Evolutionary conservation across 1,139 yeast genomes (phyloP), one percentile per base, ranked within the genome.

Genomic region (Geotrichum cucujoidarum): DNA sequence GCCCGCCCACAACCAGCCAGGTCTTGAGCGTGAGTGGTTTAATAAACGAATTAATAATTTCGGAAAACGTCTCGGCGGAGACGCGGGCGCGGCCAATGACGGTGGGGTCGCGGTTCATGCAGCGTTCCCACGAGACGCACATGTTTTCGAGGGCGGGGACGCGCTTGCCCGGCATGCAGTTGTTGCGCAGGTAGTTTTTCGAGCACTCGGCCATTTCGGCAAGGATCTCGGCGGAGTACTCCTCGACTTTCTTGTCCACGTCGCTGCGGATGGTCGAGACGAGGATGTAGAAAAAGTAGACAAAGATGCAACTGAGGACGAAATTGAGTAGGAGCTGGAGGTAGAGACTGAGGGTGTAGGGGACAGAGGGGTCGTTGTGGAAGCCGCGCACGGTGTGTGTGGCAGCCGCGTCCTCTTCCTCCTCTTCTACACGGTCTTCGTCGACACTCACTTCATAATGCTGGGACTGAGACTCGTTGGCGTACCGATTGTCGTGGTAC

Each of bases 21-120:
- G 92, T 73, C 62, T 84, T 87, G 82, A 88, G 80, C 35, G 84
- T 78, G 38, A 88, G 79, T 1, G 88, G 89, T 50, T 75, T 77
- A 34, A 87, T 69, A 56, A 88, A 84, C 1, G 90, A 83, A 63
- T 87, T 84, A 42, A 88, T 72, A 17, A 87, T 83, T 53, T 83
- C 90, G 1, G 94, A 95, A 60, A 87, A 74, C 0, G 94, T 78
- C 60, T 83, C 90, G 0, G 95, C 95, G 0, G 89, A 78, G 27
- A 89, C 77, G 56, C 77, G 75, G 3, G 94, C 86, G 41, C 79
- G 75, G 3, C 92, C 94, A 16, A 88, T 78, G 6, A 78, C 71
- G 37, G 78, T 77, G 13, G 96, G 95, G 58, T 89, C 95, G 53
- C 88, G 73, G 57, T 81, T 78, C 95, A 86, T 89, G 65, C 98